phyloP scores from a whole-genome alignment of 805 yeast species.

The Blastobotrys peoriensis region DNA sequence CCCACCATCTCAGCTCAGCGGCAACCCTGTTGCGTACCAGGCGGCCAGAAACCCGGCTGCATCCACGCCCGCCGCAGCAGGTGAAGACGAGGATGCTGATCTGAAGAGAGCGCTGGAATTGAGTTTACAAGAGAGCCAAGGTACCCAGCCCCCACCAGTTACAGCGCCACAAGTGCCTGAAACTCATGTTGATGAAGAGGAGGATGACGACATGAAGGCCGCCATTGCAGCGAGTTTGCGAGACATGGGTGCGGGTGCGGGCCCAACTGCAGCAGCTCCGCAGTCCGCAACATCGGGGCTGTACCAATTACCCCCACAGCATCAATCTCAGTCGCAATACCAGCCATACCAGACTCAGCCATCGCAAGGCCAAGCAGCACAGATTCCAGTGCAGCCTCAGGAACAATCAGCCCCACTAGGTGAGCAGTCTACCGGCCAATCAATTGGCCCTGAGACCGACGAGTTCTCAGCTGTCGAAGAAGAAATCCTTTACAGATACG shows the following conservation, averaged over 20 bases:
- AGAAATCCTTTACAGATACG: constrained; percentile 60
- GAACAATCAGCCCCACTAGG: neutral
- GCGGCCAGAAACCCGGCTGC: too few relatives aligned
- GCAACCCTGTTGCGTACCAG: constrained; percentile 19
- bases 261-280: neutral
- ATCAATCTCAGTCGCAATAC: constrained; percentile 19
- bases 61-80: too few relatives aligned
- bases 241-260: constrained; percentile 34
- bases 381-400: constrained; percentile 1
- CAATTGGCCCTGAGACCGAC: constrained; percentile 5
- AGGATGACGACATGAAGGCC: constrained; percentile 83
- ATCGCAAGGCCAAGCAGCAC: neutral
- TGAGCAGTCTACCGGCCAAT: neutral
- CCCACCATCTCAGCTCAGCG: constrained; percentile 7
- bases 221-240: constrained; percentile 89
- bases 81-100: constrained; percentile 63
- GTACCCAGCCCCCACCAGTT: constrained; percentile 4
- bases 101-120: constrained; percentile 70
- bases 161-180: constrained; percentile 2
- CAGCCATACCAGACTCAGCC: neutral
- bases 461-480: constrained; percentile 58
- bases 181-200: constrained; percentile 56
- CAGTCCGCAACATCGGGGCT: neutral
- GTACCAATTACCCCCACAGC: neutral
- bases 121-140: constrained; percentile 52